A percentile compares a stretch with the other conserved stretches of the same genome.
phyloP scores from a whole-genome alignment of 176 grass and related monocot genomes.

The Musa acuminata region DNA sequence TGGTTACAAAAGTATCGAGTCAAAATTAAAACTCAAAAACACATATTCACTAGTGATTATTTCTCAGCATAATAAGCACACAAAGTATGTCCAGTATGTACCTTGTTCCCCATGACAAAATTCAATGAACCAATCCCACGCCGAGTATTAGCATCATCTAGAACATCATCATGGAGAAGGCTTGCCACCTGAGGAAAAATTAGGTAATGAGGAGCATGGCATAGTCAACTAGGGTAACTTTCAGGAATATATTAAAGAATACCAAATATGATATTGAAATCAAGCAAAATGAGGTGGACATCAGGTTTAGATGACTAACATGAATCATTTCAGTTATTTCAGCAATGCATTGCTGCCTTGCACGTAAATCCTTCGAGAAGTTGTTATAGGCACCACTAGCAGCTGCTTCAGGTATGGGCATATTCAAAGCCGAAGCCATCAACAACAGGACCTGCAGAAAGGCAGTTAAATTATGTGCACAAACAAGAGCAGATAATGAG shows the following conservation, averaged over 20 bases:
- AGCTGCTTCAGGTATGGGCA: conserved; percentile 33
- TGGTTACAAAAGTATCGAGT: no score
- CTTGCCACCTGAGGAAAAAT: conserved; percentile 56
- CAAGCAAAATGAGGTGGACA: background rate
- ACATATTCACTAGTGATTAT: no score
- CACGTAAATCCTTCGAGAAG: conserved; percentile 38
- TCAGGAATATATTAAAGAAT: background rate
- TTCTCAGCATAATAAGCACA: no score
- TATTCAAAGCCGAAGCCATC: conserved; percentile 91
- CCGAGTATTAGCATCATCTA: conserved; percentile 96
- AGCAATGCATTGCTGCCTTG: conserved; percentile 66
- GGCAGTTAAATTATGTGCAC: background rate
- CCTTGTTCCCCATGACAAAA: conserved; percentile 97
- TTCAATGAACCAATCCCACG: conserved; percentile 85
- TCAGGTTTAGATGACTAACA: conserved; percentile 34
- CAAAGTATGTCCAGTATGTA: conserved; percentile 13
- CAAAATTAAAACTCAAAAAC: no score
- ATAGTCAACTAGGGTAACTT: background rate
- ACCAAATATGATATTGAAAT: background rate
- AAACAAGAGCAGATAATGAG: background rate
- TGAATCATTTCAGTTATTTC: conserved; percentile 99
- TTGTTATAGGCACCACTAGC: conserved; percentile 2
- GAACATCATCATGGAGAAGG: conserved; percentile 94
- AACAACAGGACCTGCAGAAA: conserved; percentile 65
- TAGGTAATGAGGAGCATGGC: background rate